These are phyloP conservation scores for Calophaca sinica DNA, from an alignment of 306 rosid genomes.

Conservation along the genomic window DNA sequence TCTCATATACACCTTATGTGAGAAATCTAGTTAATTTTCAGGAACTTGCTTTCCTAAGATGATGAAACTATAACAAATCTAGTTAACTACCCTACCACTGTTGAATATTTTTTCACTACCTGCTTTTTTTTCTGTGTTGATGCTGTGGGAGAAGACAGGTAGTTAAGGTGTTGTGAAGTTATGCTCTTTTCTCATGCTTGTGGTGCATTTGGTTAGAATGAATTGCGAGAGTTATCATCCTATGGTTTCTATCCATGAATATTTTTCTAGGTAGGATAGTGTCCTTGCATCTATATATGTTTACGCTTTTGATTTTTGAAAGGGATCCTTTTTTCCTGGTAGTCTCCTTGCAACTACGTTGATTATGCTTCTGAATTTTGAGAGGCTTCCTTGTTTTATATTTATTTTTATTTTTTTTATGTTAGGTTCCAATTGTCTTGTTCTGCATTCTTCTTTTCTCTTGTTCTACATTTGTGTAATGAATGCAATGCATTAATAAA, in stretches of 20 bases:
- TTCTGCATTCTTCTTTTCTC: constrained; percentile 16
- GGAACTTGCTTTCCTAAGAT: constrained; percentile 18
- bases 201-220: constrained; percentile 18
- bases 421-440: constrained; percentile 5
- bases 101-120: constrained; percentile 20
- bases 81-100: neutral
- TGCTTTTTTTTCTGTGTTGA: neutral
- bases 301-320: constrained; percentile 8
- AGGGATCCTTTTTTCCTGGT: constrained; percentile 4
- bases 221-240: constrained; percentile 13
- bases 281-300: constrained; percentile 14
- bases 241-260: neutral
- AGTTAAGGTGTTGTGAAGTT: neutral
- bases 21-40: constrained; percentile 23
- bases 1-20: constrained; percentile 23
- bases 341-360: neutral
- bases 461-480: constrained; percentile 22
- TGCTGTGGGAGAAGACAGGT: constrained; percentile 31
- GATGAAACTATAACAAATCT: constrained; percentile 5
- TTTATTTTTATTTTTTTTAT: constrained; percentile 21
- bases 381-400: constrained; percentile 37
- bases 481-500: neutral
- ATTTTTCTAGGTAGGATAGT: constrained; percentile 17
- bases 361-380: constrained; percentile 20
- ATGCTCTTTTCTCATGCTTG: neutral